Conservation (phyloP, 371 early-diverging fungal species). For the Nematocida major region DNA sequence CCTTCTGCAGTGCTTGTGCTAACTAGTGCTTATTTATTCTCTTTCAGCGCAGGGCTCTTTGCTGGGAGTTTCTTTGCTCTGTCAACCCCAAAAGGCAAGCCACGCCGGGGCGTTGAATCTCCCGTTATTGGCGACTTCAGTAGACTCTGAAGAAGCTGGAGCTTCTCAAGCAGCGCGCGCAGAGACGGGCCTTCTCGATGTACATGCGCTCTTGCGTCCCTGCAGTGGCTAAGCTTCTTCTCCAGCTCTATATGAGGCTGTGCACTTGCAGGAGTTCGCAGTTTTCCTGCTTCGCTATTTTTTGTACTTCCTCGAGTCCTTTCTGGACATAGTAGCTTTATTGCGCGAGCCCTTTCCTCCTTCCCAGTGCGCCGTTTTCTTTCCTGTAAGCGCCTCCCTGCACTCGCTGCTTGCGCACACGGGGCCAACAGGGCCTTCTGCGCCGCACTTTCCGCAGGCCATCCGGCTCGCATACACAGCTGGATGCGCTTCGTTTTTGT, state of each 20-base stretch:
- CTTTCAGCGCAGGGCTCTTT: too few relatives aligned
- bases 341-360: slow-evolving; percentile 85
- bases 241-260: neutral
- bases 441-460: slow-evolving; percentile 82
- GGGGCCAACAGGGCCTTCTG: slow-evolving; percentile 71
- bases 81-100: too few relatives aligned
- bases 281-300: slow-evolving; percentile 26
- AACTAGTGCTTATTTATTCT: too few relatives aligned
- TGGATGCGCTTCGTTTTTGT: slow-evolving; percentile 69
- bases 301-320: slow-evolving; percentile 68
- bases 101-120: too few relatives aligned
- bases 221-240: neutral
- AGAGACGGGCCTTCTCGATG: too few relatives aligned
- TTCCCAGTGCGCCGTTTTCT: slow-evolving; percentile 77
- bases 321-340: slow-evolving; percentile 72
- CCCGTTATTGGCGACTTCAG: too few relatives aligned
- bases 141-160: too few relatives aligned
- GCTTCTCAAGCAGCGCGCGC: too few relatives aligned
- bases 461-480: slow-evolving; percentile 70
- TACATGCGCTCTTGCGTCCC: too few relatives aligned
- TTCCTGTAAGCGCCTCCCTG: slow-evolving; percentile 60
- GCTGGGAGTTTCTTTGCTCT: too few relatives aligned
- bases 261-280: too few relatives aligned
- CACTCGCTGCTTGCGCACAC: slow-evolving; percentile 68
- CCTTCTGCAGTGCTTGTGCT: too few relatives aligned